Evolutionary conservation across 1,284 basidiomycete species (phyloP).

Genomic region (Ustilago loliicola): DNA sequence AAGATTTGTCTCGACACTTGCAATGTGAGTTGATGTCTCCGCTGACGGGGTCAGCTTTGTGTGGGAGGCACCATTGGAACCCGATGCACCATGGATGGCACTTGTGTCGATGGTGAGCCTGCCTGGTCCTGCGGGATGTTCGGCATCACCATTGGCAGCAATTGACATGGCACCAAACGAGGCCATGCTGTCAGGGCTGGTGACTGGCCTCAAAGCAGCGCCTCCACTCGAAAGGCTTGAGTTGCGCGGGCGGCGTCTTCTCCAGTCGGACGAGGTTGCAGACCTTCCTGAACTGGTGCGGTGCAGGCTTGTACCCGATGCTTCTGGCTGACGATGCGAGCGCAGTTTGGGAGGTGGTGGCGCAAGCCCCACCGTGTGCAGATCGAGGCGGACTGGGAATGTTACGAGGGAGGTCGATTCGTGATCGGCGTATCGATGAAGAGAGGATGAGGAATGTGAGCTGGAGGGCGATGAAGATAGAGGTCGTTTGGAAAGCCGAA

Average conservation of each 20-base stretch:
- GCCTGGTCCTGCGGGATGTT: slow-evolving; percentile 20
- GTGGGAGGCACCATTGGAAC: background rate
- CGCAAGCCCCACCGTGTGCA: slow-evolving; percentile 59
- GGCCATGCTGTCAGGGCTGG: slow-evolving; percentile 35
- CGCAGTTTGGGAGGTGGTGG: slow-evolving; percentile 42
- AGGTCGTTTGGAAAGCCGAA: slow-evolving; percentile 35
- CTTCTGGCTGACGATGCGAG: slow-evolving; percentile 25
- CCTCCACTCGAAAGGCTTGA: slow-evolving; percentile 31
- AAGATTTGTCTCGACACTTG: slow-evolving; percentile 23
- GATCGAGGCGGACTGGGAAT: slow-evolving; percentile 61
- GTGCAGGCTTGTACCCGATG: slow-evolving; percentile 10
- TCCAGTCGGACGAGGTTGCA: slow-evolving; percentile 34
- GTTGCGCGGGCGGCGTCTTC: slow-evolving; percentile 25
- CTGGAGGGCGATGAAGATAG: slow-evolving; percentile 19
- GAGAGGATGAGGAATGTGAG: slow-evolving; percentile 21
- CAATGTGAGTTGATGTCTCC: slow-evolving; percentile 10
- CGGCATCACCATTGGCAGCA: slow-evolving; percentile 20
- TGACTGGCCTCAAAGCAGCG: slow-evolving; percentile 19
- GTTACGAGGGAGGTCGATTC: slow-evolving; percentile 20
- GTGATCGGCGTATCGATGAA: slow-evolving; percentile 20
- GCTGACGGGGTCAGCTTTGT: slow-evolving; percentile 4
- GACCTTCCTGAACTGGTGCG: slow-evolving; percentile 37
- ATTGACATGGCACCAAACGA: slow-evolving; percentile 28
- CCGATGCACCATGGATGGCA: background rate
- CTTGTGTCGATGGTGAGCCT: slow-evolving; percentile 17